Evolutionary conservation across 305 asterid genomes (phyloP).

Genomic region (Solanum hybrid): DNA sequence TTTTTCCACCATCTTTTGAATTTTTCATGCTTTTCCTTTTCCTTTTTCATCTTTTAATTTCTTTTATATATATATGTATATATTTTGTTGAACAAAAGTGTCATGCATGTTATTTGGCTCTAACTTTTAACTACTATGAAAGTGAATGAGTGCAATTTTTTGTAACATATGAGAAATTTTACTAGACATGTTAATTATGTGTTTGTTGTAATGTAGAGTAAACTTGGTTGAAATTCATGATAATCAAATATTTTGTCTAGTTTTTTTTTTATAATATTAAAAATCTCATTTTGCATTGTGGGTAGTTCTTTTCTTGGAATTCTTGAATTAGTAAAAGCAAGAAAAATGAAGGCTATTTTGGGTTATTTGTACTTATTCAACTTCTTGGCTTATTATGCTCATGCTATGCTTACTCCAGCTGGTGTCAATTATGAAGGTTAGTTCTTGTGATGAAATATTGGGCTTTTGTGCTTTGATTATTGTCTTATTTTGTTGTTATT

Average conservation of each 20-base stretch:
- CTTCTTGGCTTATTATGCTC: constrained; percentile 41
- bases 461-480: background rate
- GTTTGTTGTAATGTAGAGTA: background rate
- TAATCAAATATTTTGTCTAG: background rate
- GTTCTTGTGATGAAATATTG: background rate
- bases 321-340: background rate
- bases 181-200: background rate
- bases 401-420: constrained; percentile 65
- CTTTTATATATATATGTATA: background rate
- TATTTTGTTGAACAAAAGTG: constrained; percentile 40
- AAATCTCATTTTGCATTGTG: constrained; percentile 12
- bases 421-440: constrained; percentile 91
- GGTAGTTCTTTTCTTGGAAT: constrained; percentile 11
- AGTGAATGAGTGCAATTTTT: background rate
- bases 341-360: constrained; percentile 1
- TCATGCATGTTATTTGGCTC: constrained; percentile 41
- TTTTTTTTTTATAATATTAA: background rate
- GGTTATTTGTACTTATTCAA: constrained; percentile 16
- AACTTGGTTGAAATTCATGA: background rate
- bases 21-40: constrained; percentile 1
- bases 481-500: background rate
- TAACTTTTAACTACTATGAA: constrained; percentile 7
- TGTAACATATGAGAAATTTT: background rate
- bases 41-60: background rate
- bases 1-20: constrained; percentile 30